Evolutionary conservation across 176 grass and related monocot genomes (phyloP).

Genomic region (Hyparrhenia diplandra): DNA sequence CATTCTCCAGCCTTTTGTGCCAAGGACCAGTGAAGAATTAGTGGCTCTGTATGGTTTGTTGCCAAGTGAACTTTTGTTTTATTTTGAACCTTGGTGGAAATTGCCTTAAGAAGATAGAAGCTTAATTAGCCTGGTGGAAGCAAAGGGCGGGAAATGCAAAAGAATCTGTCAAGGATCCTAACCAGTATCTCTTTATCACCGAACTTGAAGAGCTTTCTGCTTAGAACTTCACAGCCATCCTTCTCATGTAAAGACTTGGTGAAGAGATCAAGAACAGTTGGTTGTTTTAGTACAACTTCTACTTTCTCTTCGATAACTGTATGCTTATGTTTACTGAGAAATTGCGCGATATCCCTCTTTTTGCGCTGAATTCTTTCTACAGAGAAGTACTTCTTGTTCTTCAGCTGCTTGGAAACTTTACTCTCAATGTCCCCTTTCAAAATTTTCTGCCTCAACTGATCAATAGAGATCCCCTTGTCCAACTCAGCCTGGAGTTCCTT

Average conservation of each 20-base stretch:
- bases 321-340: slow-evolving; percentile 68
- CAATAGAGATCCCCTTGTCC: slow-evolving; percentile 59
- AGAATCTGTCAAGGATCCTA: slow-evolving; percentile 34
- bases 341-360: slow-evolving; percentile 58
- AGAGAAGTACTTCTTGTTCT: slow-evolving; percentile 74
- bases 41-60: slow-evolving; percentile 58
- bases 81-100: slow-evolving; percentile 48
- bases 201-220: slow-evolving; percentile 74
- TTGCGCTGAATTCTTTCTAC: slow-evolving; percentile 83
- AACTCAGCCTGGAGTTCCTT: slow-evolving; percentile 78
- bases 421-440: slow-evolving; percentile 63
- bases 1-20: slow-evolving; percentile 65
- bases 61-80: slow-evolving; percentile 77
- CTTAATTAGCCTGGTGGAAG: slow-evolving; percentile 28
- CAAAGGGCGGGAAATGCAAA: slow-evolving; percentile 29
- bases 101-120: slow-evolving; percentile 55
- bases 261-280: slow-evolving; percentile 69
- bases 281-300: slow-evolving; percentile 29
- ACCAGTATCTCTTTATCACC: slow-evolving; percentile 78
- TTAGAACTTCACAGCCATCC: slow-evolving; percentile 41
- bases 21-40: slow-evolving; percentile 92
- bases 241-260: slow-evolving; percentile 50
- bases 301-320: slow-evolving; percentile 35
- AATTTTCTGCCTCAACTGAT: slow-evolving; percentile 71
- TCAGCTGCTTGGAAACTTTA: slow-evolving; percentile 80